Evolutionary conservation across 768 basidiomycete species (phyloP), one percentile per base, ranked within the genome.

Genomic region (Boletus coccyginus): DNA sequence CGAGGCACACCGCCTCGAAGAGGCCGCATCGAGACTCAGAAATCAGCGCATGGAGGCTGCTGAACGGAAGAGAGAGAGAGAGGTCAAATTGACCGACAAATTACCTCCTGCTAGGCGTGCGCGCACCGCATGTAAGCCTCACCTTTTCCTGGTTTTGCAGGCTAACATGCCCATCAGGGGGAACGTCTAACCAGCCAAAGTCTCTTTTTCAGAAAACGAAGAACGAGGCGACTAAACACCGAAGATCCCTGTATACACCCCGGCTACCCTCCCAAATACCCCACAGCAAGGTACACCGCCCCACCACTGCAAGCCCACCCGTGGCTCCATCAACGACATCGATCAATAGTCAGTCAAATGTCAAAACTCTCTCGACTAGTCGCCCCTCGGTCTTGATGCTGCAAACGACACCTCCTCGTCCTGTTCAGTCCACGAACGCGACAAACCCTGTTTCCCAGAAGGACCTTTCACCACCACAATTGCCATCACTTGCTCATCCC

Each of bases 151-250:
- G 10, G 19, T 36, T 39, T 58, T 56, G 48, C 43, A 52, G 57
- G 57, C 60, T 63, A 55, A 61, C 42, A n/a, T 51, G 32, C 44
- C 32, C 24, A 40, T 32, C 57, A 80, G 79, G 81, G 75, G 70
- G 70, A 21, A 57, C 70, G 7, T 10, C 73, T n/a, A 59, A 53
- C 50, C 75, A 74, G 39, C 84, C 87, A 21, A 91, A 86, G 73
- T 78, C 86, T 16, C 74, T 92, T 19, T 86, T 93, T 62, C 87
- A 92, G 75, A 91, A 88, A 73, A 85, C 89, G 7, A 82, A 82
- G 55, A 77, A 76, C 42, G 87, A 91, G 62, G 85, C 88, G 12
- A 84, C 81, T 29, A 87, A 82, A 69, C 71, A 86, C 45, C 84
- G 85, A 68, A 83, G 80, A 67, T 80, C 81, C 32, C 72, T 90